These are phyloP conservation scores for Microthyrium microscopicum DNA, from an alignment of 2,329 filamentous ascomycete genomes.

Conservation along the genomic window DNA sequence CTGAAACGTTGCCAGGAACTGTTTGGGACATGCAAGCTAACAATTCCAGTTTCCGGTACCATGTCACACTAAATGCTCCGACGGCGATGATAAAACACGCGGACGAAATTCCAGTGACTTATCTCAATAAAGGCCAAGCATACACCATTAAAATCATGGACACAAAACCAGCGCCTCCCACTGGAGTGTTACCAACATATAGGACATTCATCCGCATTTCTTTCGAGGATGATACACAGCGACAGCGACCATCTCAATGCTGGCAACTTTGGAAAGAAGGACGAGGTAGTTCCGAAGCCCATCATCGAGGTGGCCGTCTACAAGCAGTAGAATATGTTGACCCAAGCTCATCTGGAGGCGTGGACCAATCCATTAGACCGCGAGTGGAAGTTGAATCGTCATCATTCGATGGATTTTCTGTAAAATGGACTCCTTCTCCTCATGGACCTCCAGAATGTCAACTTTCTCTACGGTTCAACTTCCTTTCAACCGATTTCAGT, in stretches of 20 bases:
- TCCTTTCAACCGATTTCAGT: constrained; percentile 94
- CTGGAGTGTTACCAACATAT: constrained; percentile 50
- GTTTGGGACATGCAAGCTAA: constrained; percentile 4
- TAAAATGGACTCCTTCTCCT: constrained; percentile 65
- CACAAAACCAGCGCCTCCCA: constrained; percentile 45
- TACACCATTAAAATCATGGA: constrained; percentile 79
- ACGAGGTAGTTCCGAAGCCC: constrained; percentile 84
- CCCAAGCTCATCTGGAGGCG: constrained; percentile 36
- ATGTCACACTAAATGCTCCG: constrained; percentile 77
- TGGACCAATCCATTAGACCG: constrained; percentile 30
- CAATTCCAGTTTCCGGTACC: constrained; percentile 56
- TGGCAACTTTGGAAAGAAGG: constrained; percentile 96
- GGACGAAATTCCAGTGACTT: constrained; percentile 91
- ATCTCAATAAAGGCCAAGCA: constrained; percentile 92
- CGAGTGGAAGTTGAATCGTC: constrained; percentile 37
- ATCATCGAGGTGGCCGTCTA: constrained; percentile 79
- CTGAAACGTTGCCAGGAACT: too few species aligned
- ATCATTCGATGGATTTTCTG: constrained; percentile 87
- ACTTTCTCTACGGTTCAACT: constrained; percentile 91
- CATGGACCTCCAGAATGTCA: constrained; percentile 60
- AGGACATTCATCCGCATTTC: constrained; percentile 89
- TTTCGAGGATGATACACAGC: constrained; percentile 90
- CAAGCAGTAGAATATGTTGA: constrained; percentile 92
- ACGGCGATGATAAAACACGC: constrained; percentile 88
- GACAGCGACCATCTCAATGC: constrained; percentile 63